These are phyloP conservation scores for Schwanniomyces yamadae DNA, from an alignment of 805 yeast species.

Conservation along the genomic window DNA sequence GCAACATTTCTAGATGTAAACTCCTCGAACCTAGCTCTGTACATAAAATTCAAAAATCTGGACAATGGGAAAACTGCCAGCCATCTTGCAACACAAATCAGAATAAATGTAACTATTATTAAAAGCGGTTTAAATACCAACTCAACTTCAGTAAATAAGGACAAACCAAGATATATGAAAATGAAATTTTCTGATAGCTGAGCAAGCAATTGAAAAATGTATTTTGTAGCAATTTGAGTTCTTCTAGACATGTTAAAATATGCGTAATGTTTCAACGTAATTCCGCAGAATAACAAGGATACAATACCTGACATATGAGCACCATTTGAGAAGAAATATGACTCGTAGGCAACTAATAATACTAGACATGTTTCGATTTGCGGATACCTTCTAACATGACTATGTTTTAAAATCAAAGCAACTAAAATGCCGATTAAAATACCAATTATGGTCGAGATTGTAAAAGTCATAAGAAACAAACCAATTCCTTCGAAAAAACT, in stretches of 20 bases:
- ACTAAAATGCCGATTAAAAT: slow-evolving; percentile 83
- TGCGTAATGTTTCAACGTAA: slow-evolving; percentile 94
- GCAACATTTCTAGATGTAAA: slow-evolving; percentile 25
- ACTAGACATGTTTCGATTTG: slow-evolving; percentile 95
- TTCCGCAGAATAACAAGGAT: slow-evolving; percentile 91
- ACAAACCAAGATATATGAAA: slow-evolving; percentile 90
- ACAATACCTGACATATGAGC: slow-evolving; percentile 99
- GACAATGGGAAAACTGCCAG: slow-evolving; percentile 96
- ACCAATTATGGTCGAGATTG: slow-evolving; percentile 88
- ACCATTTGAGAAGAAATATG: slow-evolving; percentile 96
- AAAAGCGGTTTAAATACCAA: slow-evolving; percentile 90
- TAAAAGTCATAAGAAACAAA: slow-evolving; percentile 87
- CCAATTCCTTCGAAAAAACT: slow-evolving; percentile 94
- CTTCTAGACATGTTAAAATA: slow-evolving; percentile 96
- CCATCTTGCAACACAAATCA: slow-evolving; percentile 95
- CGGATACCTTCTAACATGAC: slow-evolving; percentile 92
- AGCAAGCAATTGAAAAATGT: slow-evolving; percentile 90
- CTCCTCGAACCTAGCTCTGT: slow-evolving; percentile 54
- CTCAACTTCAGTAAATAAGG: slow-evolving; percentile 94
- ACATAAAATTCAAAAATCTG: slow-evolving; percentile 74
- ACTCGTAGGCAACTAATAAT: slow-evolving; percentile 86
- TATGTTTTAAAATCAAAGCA: slow-evolving; percentile 86
- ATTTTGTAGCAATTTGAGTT: slow-evolving; percentile 94
- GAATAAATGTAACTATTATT: slow-evolving; percentile 84
- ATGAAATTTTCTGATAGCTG: slow-evolving; percentile 95